These are phyloP conservation scores for Cladosporium cucumerinum DNA, from an alignment of 2,329 filamentous ascomycete species.

Conservation along the genomic window DNA sequence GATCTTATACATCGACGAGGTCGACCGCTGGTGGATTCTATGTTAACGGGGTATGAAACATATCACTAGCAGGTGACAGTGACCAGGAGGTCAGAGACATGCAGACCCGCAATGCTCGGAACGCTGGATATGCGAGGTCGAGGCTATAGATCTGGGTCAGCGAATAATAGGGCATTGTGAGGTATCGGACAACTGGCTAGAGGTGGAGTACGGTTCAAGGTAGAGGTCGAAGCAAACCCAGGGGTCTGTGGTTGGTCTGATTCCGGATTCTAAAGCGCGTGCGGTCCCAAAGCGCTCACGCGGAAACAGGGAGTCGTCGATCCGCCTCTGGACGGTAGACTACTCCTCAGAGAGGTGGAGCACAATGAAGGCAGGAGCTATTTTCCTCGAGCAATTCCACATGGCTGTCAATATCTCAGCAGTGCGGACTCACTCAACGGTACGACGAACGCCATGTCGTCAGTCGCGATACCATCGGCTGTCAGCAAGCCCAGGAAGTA, in stretches of 20 bases:
- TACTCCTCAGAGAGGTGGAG: not conserved
- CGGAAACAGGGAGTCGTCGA: not conserved
- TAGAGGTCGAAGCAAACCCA: not conserved
- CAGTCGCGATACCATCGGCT: not conserved
- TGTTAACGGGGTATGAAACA: slow-evolving; percentile 9
- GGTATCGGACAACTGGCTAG: not conserved
- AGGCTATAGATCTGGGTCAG: not conserved
- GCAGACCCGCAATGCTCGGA: slow-evolving; percentile 11
- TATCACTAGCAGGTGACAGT: not conserved
- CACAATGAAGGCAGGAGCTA: not conserved
- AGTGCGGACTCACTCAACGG: not conserved
- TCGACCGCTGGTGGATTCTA: slow-evolving; percentile 2
- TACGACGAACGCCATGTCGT: not conserved
- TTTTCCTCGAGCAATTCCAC: not conserved
- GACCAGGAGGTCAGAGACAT: not conserved
- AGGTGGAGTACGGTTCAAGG: slow-evolving; percentile 9
- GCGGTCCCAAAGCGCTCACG: not conserved
- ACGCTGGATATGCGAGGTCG: not conserved
- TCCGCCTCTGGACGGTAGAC: not conserved
- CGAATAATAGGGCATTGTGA: not conserved
- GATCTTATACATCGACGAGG: not conserved
- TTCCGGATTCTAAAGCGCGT: not conserved
- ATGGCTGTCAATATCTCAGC: not conserved
- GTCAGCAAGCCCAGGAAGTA: not conserved
- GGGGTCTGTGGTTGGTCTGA: slow-evolving; percentile 10